Base-by-base conservation (phyloP, 352 stramenopile genomes). In the Pythium sp. region DNA sequence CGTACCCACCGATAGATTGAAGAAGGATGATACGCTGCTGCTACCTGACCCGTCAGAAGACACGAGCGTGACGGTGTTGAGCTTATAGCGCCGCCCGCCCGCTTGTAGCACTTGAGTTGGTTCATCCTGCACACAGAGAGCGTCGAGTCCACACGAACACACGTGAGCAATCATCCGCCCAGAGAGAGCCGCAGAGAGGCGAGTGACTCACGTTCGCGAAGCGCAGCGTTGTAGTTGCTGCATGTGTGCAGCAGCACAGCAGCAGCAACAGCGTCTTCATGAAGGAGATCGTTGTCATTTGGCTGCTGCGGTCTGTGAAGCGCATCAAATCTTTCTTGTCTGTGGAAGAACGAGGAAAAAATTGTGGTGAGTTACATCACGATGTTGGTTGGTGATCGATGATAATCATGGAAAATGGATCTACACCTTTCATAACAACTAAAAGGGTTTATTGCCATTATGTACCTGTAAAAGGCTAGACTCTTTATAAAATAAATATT, bases 161-260 rank as follows among this genome's bases (percentile, higher is more conserved):
- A 34, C 15, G 15, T 49, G 15, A 49, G 43, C 43, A 46, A 38
- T 36, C 11, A 3, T 4, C 36, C 32, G 26, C 28, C 1, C 3
- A 15, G 5, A 38, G 24, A 20, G 22, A 8, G 38, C 12, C 22
- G 6, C 0, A 4, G 14, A 18, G 30, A 3, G 30, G 30, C 30
- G 30, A 32, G 56, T 15, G 2, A 54, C 62, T 43, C 46, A 80
- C 70, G 54, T 70, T 67, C 32, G 43, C 47, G 51, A 79, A 69
- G 5, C 47, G 62, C 24, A 79, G 41, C 18, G 70, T 22, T 22
- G 38, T 46, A 34, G 26, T 22, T 11, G 54, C 60, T 55, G 64
- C 34, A 41, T 11, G 32, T 30, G 46, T 32, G 62, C 47, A 67
- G 51, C 28, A 59, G 20, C 36, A 18, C 63, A 51, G 15, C 30